Evolutionary conservation across 495 filamentous ascomycete genomes (phyloP).

Genomic region (Chaetomium tenue): DNA sequence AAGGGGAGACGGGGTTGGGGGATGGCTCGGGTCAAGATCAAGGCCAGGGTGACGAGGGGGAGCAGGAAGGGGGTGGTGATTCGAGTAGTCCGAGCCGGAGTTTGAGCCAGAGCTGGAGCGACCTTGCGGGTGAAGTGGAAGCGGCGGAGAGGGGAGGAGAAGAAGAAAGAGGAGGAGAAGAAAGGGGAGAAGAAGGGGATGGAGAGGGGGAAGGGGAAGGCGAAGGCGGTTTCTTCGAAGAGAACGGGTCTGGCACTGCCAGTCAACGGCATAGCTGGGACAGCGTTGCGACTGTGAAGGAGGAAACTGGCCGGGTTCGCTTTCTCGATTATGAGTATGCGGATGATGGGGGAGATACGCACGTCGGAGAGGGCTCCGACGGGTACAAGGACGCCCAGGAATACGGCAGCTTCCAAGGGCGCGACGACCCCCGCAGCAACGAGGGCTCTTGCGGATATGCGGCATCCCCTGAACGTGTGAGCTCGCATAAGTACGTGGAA

Average conservation of each 20-base stretch:
- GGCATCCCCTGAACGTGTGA: constrained; percentile 9
- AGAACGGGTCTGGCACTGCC: not conserved
- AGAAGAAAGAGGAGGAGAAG: not conserved
- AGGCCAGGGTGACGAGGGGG: too few species aligned
- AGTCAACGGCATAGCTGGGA: not conserved
- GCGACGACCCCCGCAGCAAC: not conserved
- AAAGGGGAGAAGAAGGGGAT: not conserved
- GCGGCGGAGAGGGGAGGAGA: not conserved
- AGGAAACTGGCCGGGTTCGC: not conserved
- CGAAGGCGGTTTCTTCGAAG: too few species aligned
- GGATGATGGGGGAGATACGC: constrained; percentile 19
- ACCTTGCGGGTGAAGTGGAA: not conserved
- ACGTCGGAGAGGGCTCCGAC: constrained; percentile 5
- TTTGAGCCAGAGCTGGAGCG: not conserved
- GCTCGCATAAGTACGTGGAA: not conserved
- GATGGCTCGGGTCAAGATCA: too few species aligned
- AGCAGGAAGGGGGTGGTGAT: not conserved
- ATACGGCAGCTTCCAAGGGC: not conserved
- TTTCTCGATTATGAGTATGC: constrained; percentile 7
- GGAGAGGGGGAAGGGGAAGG: not conserved
- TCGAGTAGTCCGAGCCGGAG: not conserved
- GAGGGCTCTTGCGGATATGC: not conserved
- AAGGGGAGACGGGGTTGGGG: not conserved
- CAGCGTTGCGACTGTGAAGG: not conserved
- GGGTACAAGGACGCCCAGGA: constrained; percentile 4